Conservation (phyloP, 179 eudicot genomes). For the Spergularia azorica region DNA sequence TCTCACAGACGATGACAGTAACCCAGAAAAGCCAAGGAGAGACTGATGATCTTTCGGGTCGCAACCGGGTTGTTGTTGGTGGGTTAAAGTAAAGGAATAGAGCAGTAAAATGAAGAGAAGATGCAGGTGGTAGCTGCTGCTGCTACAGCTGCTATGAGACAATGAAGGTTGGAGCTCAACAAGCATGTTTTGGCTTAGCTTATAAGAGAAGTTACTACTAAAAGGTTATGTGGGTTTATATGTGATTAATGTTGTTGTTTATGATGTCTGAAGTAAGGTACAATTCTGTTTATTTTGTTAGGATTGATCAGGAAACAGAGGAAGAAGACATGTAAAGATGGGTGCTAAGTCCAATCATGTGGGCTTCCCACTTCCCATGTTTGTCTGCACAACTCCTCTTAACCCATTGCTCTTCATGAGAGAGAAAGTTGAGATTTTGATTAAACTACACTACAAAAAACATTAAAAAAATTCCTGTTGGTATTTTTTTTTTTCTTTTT, state of each 20-base stretch:
- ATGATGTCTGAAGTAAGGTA: constrained; percentile 23
- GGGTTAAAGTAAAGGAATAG: constrained; percentile 31
- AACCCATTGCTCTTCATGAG: constrained; percentile 26
- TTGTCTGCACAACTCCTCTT: constrained; percentile 26
- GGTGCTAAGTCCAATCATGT: constrained; percentile 47
- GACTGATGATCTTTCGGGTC: constrained; percentile 47
- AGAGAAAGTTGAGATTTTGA: not conserved
- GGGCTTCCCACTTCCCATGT: constrained; percentile 47
- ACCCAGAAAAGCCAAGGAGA: constrained; percentile 41
- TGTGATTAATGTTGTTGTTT: constrained; percentile 25
- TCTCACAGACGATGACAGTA: constrained; percentile 30
- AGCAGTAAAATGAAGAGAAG: constrained; percentile 43
- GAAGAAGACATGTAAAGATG: constrained; percentile 38
- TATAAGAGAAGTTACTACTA: not conserved
- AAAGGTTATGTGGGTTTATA: not conserved
- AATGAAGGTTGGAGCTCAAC: constrained; percentile 33
- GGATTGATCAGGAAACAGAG: constrained; percentile 30
- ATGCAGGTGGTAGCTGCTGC: constrained; percentile 31
- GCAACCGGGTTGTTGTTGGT: constrained; percentile 45
- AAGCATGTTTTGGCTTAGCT: constrained; percentile 39
- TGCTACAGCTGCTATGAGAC: constrained; percentile 10
- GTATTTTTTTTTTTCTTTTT: no score
- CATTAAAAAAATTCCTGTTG: no score
- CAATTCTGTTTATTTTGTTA: constrained; percentile 19
- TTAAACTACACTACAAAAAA: no score